phyloP scores from a whole-genome alignment of 768 basidiomycete genomes.

The Holtermannia corniformis region DNA sequence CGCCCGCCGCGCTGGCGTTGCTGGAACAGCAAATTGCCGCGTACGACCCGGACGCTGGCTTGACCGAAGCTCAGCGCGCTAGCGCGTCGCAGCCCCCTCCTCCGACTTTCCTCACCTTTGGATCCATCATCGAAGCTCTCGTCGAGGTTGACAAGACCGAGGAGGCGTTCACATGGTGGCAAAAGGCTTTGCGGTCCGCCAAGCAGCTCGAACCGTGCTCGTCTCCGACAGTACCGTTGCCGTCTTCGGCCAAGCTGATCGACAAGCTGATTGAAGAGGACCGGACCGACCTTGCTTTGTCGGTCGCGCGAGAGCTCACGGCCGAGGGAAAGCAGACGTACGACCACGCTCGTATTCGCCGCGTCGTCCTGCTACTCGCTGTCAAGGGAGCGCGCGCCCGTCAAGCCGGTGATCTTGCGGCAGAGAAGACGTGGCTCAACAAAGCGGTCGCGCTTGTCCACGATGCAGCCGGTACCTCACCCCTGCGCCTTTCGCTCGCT shows the following conservation, averaged over 20 bases:
- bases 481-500: not conserved
- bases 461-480: not conserved
- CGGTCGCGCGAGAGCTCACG: not conserved
- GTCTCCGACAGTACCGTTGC: too few relatives aligned
- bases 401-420: not conserved
- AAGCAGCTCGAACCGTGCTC: too few relatives aligned
- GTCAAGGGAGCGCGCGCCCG: not conserved
- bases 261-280: too few relatives aligned
- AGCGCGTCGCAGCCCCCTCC: not conserved
- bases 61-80: not conserved
- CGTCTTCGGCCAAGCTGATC: too few relatives aligned
- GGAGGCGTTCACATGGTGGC: constrained; percentile 57
- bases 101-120: constrained; percentile 47
- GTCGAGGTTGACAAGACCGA: constrained; percentile 57
- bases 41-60: constrained; percentile 18
- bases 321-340: not conserved
- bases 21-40: constrained; percentile 8
- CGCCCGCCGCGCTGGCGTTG: constrained; percentile 1
- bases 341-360: not conserved
- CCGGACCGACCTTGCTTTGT: not conserved
- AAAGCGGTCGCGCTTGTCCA: not conserved
- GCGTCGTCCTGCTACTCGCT: not conserved
- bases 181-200: constrained; percentile 57
- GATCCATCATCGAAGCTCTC: constrained; percentile 66
- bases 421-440: not conserved